phyloP scores from a whole-genome alignment of 495 filamentous ascomycete species.

The Collariella sp. region DNA sequence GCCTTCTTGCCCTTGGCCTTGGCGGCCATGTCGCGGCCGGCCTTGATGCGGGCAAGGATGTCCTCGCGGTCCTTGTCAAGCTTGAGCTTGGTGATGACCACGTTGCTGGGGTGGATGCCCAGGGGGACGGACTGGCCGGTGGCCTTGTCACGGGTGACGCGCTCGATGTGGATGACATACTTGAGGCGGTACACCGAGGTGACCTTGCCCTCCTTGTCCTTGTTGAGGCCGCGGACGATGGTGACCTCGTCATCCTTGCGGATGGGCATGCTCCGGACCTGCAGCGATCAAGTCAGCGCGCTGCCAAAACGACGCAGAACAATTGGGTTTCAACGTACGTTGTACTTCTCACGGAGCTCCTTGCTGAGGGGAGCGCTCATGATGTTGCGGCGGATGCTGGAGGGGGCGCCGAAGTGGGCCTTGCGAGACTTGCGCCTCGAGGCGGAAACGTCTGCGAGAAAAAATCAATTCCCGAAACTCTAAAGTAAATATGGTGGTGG shows the following conservation, averaged over 20 bases:
- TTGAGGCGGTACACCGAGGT: slow-evolving; percentile 96
- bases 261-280: slow-evolving; percentile 95
- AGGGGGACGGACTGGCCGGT: slow-evolving; percentile 85
- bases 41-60: slow-evolving; percentile 77
- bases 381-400: slow-evolving; percentile 80
- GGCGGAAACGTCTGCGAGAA: slow-evolving; percentile 36
- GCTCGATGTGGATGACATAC: slow-evolving; percentile 88
- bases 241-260: slow-evolving; percentile 95
- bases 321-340: slow-evolving; percentile 47
- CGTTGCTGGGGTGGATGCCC: slow-evolving; percentile 84
- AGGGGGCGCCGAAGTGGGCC: slow-evolving; percentile 90
- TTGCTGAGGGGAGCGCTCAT: slow-evolving; percentile 93
- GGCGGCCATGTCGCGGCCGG: slow-evolving; percentile 60
- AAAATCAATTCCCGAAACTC: slow-evolving; percentile 11
- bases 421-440: slow-evolving; percentile 96
- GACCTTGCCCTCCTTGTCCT: slow-evolving; percentile 94
- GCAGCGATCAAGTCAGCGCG: neutral
- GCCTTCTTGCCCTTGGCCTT: slow-evolving; percentile 43
- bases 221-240: slow-evolving; percentile 80
- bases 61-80: slow-evolving; percentile 95
- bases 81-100: slow-evolving; percentile 95
- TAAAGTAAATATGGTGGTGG: neutral
- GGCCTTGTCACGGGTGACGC: slow-evolving; percentile 85
- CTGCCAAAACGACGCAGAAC: neutral
- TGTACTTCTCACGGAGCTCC: slow-evolving; percentile 93